These are phyloP conservation scores for Eremothecium sinecaudum DNA, from an alignment of 1,139 yeast genomes.

Conservation along the genomic window DNA sequence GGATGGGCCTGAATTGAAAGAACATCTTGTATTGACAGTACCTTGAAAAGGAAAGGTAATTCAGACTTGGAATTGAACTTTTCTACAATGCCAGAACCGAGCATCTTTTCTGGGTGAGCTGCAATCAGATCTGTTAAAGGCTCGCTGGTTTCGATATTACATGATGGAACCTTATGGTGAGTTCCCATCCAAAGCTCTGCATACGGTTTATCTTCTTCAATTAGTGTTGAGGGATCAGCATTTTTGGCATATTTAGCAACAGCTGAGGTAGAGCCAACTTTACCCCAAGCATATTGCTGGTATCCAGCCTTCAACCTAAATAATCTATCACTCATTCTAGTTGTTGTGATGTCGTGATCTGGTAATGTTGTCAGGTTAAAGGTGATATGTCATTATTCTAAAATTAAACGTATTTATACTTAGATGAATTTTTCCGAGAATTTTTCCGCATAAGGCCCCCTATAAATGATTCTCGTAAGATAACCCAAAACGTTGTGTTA, in stretches of 20 bases:
- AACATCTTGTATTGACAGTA: conserved; percentile 83
- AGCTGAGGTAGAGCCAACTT: conserved; percentile 71
- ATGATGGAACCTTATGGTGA: conserved; percentile 87
- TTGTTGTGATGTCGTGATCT: neutral
- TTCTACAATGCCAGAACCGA: conserved; percentile 48
- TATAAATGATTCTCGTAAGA: no score
- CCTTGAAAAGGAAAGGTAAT: conserved; percentile 88
- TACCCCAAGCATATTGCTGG: conserved; percentile 81
- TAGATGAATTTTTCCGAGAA: no score
- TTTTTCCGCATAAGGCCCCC: no score
- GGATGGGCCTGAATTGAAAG: conserved; percentile 97
- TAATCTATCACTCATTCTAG: conserved; percentile 18
- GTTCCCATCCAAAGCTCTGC: conserved; percentile 99
- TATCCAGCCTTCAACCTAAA: conserved; percentile 37
- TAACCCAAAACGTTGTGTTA: no score
- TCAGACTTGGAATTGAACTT: conserved; percentile 65
- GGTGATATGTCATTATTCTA: neutral
- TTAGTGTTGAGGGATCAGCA: conserved; percentile 49
- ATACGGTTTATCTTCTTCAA: conserved; percentile 70
- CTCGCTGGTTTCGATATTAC: conserved; percentile 43
- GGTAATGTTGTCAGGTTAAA: neutral
- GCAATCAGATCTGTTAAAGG: conserved; percentile 57
- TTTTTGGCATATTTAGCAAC: conserved; percentile 79
- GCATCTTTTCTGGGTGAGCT: conserved; percentile 47
- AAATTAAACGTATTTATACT: neutral